Evolutionary conservation across 2,329 filamentous ascomycete species (phyloP), one percentile per base, ranked within the genome.

Genomic region (Alternaria longipes): DNA sequence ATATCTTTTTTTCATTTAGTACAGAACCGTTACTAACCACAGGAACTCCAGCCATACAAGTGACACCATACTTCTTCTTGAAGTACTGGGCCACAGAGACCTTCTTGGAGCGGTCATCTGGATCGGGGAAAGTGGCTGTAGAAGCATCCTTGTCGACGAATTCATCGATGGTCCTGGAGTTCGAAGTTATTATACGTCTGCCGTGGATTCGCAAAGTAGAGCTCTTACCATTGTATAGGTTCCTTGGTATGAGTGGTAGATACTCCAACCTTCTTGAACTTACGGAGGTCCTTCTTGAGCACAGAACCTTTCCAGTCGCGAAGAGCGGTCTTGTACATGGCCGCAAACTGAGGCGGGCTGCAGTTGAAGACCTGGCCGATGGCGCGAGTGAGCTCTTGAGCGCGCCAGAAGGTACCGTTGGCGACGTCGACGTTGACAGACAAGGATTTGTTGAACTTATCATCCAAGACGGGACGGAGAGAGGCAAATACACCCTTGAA

Each of bases 401-500:
- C 61, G 38, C 82, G 84, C 90, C 92, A 98, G 81, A 99, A 99
- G 12, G 91, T 91, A 0, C 92, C 91, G 74, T 98, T 97, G 58
- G 94, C 90, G 30, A 97, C 91, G 72, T 99, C 94, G 11, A 97
- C 88, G 69, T 97, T 98, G 74, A 99, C 82, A 0, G 91, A 88
- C 6, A 98, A 84, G 8, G 87, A 87, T 26, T 87, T 85, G 32
- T 86, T 84, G 65, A 74, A 58, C 64, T 70, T 62, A 69, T 78
- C 71, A 76, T 81, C 62, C 72, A 92, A 85, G 47, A 90, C 90
- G 22, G 94, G 85, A 42, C 93, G 88, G 53, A 97, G 89, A 0
- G 94, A 93, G 9, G 93, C 89, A 71, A 97, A 98, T 5, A 93
- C 90, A 30, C 95, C 95, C 76, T 97, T 97, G 81, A 92, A 89